A percentile compares a stretch with the other conserved stretches of the same genome.
Evolutionary conservation across 176 grass and related monocot genomes (phyloP).

Genomic region (maize (Zea mays)): DNA sequence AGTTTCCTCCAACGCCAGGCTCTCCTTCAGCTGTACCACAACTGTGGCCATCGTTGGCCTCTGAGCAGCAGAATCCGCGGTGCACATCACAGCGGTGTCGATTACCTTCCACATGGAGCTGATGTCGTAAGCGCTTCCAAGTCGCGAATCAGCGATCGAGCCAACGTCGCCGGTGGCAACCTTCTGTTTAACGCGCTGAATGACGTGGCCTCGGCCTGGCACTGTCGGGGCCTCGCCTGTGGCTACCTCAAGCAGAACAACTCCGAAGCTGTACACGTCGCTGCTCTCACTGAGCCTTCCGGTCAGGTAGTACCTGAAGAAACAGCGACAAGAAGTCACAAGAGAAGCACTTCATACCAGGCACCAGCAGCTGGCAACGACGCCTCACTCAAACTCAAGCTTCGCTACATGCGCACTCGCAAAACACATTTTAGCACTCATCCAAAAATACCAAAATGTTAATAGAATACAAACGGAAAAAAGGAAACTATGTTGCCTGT

Average conservation of each 20-base stretch:
- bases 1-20: constrained; percentile 18
- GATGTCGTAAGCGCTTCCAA: not conserved
- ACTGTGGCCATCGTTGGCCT: constrained; percentile 15
- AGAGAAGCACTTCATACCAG: too few relatives aligned
- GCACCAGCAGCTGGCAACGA: too few relatives aligned
- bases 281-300: constrained; percentile 21
- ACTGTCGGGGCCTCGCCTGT: constrained; percentile 25
- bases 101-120: constrained; percentile 33
- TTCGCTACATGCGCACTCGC: too few relatives aligned
- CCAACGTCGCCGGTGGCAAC: not conserved
- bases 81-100: constrained; percentile 1
- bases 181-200: not conserved
- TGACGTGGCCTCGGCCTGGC: constrained; percentile 9
- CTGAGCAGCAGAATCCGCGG: not conserved
- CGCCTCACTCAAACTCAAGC: too few relatives aligned
- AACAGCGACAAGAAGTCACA: not conserved
- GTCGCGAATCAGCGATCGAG: not conserved
- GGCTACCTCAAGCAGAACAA: constrained; percentile 15
- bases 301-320: constrained; percentile 15
- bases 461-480: not conserved
- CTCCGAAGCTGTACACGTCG: constrained; percentile 53
- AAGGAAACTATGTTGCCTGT: not conserved
- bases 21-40: constrained; percentile 10
- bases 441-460: too few relatives aligned
- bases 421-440: too few relatives aligned